These are phyloP conservation scores for Wickerhamomyces silvicola DNA, from an alignment of 805 yeast species.

Conservation along the genomic window DNA sequence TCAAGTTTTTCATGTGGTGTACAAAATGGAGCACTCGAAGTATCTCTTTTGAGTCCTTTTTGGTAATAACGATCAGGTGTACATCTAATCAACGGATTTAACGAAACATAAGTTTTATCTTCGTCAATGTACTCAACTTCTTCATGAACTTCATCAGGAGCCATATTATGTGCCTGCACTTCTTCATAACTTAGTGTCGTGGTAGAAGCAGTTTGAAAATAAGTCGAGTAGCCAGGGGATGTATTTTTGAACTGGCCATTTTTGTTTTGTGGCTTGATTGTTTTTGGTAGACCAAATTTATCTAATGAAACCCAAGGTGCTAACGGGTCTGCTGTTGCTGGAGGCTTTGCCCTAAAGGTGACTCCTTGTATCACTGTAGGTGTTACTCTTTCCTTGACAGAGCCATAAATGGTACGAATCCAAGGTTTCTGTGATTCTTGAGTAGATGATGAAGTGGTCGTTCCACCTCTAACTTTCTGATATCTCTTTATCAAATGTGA, in stretches of 20 bases:
- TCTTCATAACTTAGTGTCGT: slow-evolving; percentile 50
- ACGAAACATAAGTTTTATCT: slow-evolving; percentile 61
- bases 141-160: slow-evolving; percentile 47
- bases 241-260: slow-evolving; percentile 63
- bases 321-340: slow-evolving; percentile 49
- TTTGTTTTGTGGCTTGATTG: slow-evolving; percentile 69
- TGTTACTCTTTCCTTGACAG: slow-evolving; percentile 56
- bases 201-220: slow-evolving; percentile 66
- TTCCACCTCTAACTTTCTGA: slow-evolving; percentile 26
- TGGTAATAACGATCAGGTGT: slow-evolving; percentile 68
- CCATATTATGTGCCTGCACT: slow-evolving; percentile 68
- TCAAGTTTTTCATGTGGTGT: slow-evolving; percentile 60
- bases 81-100: slow-evolving; percentile 80
- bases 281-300: slow-evolving; percentile 73
- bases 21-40: slow-evolving; percentile 74
- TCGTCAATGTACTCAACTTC: slow-evolving; percentile 57
- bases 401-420: slow-evolving; percentile 62
- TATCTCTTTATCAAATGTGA: slow-evolving; percentile 18
- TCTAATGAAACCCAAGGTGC: slow-evolving; percentile 79
- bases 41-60: slow-evolving; percentile 54
- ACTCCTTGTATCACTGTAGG: slow-evolving; percentile 59
- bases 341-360: slow-evolving; percentile 42
- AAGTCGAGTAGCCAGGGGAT: slow-evolving; percentile 68
- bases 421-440: slow-evolving; percentile 51
- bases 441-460: slow-evolving; percentile 27